Base-by-base conservation (phyloP, 805 yeast species). In the Yamadazyma laniorum region DNA sequence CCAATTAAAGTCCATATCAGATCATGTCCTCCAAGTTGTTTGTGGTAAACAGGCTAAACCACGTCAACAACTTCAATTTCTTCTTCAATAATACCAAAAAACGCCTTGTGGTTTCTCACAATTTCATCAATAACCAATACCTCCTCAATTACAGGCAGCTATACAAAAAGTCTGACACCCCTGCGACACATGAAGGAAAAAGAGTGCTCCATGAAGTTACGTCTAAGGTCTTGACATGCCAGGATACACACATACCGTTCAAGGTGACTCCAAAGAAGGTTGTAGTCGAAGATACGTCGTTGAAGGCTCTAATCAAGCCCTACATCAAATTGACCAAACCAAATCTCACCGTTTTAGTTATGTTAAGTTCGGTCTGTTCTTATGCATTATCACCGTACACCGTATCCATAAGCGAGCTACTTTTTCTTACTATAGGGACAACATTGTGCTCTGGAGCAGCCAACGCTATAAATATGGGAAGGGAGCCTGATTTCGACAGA, bases 381-480 rank as follows among this genome's bases (percentile, higher is more conserved):
- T 93, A 91, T 57, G 97, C 97, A 0, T 65, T 93, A 21, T 86
- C 96, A 0, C 98, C 99, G 1, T 74, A 74, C 47, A 78, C 90
- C 8, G 87, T 89, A 0, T 78, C 93, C 1, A 59, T 91, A 3
- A 66, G 77, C 5, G 82, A 86, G 45, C 72, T 93, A 34, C 52
- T 85, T 22, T 79, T 80, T 48, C 67, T 93, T 22, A 86, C 96
- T 0, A 60, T 74, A 0, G 99, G 99, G 12, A 93, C 97, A 0
- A 77, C 91, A 1, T 63, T 93, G 23, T 78, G 93, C 47, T 88
- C 96, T 0, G 95, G 95, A 8, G 81, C 96, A 2, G 99, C 99
- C 2, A 93, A 93, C 63, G 95, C 98, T 3, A 88, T 93, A 33
- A 93, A 93, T 56, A 91, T 90, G 95, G 98, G 89, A 2, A 71